phyloP scores from a whole-genome alignment of 2,329 filamentous ascomycete species.

The Aspergillus fumigatus region DNA sequence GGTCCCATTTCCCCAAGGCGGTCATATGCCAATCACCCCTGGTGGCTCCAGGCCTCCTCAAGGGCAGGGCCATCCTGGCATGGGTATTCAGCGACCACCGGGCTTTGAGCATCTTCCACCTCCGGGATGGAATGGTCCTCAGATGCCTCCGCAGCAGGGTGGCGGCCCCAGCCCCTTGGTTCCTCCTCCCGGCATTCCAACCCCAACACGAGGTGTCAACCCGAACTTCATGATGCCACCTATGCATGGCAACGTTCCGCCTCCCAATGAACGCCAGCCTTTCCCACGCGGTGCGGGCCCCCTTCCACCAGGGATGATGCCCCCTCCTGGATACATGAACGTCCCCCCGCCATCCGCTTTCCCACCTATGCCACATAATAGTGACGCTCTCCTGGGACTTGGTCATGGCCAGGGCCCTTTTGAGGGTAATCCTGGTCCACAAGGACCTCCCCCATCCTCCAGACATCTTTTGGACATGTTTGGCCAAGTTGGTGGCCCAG shows the following conservation, averaged over 20 bases:
- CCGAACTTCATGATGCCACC: conserved; percentile 35
- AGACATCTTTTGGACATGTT: conserved; percentile 43
- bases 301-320: conserved; percentile 42
- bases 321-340: conserved; percentile 43
- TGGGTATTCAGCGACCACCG: conserved; percentile 42
- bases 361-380: conserved; percentile 36
- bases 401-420: conserved; percentile 33
- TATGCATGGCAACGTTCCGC: conserved; percentile 31
- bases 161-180: conserved; percentile 30
- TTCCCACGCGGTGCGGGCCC: conserved; percentile 37
- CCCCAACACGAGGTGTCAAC: conserved; percentile 33
- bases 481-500: conserved; percentile 33
- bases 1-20: conserved; percentile 32
- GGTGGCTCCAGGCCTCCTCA: conserved; percentile 31
- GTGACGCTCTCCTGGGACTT: conserved; percentile 36
- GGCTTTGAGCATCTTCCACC: conserved; percentile 41
- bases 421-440: conserved; percentile 33
- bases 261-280: conserved; percentile 32
- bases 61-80: conserved; percentile 28
- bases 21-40: conserved; percentile 32
- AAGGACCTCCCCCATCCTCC: conserved; percentile 35
- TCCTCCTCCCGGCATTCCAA: conserved; percentile 37
- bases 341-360: conserved; percentile 37
- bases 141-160: conserved; percentile 33
- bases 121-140: conserved; percentile 36